These are phyloP conservation scores for Fereydounia khargensis DNA, from an alignment of 1,284 basidiomycete genomes.

Conservation along the genomic window DNA sequence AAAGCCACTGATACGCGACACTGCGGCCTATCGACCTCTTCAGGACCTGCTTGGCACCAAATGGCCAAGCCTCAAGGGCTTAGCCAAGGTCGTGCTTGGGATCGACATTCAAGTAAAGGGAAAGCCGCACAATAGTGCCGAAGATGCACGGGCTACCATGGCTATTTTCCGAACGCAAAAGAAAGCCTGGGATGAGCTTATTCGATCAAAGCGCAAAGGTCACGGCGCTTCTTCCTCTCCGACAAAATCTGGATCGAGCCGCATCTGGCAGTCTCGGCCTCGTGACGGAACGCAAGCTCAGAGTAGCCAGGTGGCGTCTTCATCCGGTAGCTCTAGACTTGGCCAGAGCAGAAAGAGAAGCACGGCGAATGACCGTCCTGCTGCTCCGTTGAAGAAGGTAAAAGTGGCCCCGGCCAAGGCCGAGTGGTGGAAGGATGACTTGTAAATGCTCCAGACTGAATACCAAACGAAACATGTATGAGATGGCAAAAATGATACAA, in stretches of 20 bases:
- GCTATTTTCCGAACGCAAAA: constrained; percentile 86
- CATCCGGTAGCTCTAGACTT: no score
- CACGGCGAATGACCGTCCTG: no score
- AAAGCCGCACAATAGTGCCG: constrained; percentile 57
- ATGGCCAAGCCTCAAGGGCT: constrained; percentile 73
- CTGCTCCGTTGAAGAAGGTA: not conserved
- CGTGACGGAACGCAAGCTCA: not conserved
- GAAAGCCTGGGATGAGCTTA: constrained; percentile 71
- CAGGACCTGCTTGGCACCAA: constrained; percentile 64
- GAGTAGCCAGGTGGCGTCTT: not conserved
- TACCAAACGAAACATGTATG: no score
- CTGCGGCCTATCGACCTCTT: constrained; percentile 65
- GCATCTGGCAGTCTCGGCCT: not conserved
- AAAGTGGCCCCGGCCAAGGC: constrained; percentile 6
- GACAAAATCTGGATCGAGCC: not conserved
- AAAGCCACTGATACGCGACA: constrained; percentile 74
- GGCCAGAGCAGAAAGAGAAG: no score
- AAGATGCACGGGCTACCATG: constrained; percentile 93
- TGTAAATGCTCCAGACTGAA: not conserved
- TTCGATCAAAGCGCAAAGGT: constrained; percentile 17
- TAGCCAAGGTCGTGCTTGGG: constrained; percentile 78
- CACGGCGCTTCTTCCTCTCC: no score
- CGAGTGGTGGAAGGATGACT: constrained; percentile 31
- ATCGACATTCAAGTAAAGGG: constrained; percentile 72
- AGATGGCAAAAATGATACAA: no score